Evolutionary conservation across 2,329 filamentous ascomycete species (phyloP).

Genomic region (Dothiorella sarmentorum): DNA sequence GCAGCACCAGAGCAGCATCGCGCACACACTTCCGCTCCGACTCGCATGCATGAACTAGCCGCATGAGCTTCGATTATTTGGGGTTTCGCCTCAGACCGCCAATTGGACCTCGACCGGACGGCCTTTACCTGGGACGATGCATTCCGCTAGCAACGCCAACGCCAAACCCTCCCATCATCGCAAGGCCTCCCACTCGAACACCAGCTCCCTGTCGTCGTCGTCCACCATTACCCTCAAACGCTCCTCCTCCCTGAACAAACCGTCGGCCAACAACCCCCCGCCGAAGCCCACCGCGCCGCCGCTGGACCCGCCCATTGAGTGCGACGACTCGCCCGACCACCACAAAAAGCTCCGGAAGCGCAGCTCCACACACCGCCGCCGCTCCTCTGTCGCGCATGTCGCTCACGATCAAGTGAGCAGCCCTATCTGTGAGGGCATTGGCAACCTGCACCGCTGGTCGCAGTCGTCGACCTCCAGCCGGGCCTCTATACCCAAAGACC

Average conservation of each 20-base stretch:
- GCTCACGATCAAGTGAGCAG: constrained; percentile 36
- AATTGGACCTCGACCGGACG: constrained; percentile 25
- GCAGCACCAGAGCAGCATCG: constrained; percentile 5
- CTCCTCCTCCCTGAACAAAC: constrained; percentile 35
- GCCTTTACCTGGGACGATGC: constrained; percentile 16
- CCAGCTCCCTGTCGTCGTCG: constrained; percentile 39
- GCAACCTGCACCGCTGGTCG: constrained; percentile 56
- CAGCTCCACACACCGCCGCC: constrained; percentile 27
- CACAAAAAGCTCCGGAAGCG: constrained; percentile 14
- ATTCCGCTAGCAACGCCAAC: constrained; percentile 20
- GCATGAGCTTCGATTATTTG: constrained; percentile 17
- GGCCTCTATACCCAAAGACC: constrained; percentile 30
- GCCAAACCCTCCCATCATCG: constrained; percentile 24
- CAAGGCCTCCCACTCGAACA: constrained; percentile 41
- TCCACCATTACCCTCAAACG: constrained; percentile 42
- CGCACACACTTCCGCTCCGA: constrained; percentile 17
- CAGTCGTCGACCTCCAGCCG: constrained; percentile 54
- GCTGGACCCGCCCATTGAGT: constrained; percentile 13
- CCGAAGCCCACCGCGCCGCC: constrained; percentile 1
- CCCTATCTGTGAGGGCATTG: constrained; percentile 43
- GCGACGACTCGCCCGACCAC: constrained; percentile 6
- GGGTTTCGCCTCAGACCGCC: constrained; percentile 17
- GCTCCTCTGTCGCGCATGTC: constrained; percentile 41
- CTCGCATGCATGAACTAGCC: constrained; percentile 19
- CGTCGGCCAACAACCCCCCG: constrained; percentile 21